phyloP scores from a whole-genome alignment of 441 rosid species.

The Brassica balearica region DNA sequence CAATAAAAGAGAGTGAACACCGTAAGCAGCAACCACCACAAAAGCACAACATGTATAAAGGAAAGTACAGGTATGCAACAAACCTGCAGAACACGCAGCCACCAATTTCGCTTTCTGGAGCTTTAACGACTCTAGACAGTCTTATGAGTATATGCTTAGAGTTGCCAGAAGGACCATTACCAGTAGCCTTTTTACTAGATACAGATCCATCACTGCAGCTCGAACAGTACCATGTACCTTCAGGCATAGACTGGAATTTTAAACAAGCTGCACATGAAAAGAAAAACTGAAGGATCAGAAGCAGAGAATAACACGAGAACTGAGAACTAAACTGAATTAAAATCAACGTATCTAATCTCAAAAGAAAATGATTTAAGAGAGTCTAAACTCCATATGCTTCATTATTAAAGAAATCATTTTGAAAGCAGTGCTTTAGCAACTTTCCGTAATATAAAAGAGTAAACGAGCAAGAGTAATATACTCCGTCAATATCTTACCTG shows the following conservation, averaged over 20 bases:
- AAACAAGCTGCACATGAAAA: conserved; percentile 75
- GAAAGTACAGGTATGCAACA: conserved; percentile 40
- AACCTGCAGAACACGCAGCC: conserved; percentile 98
- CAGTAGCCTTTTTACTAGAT: conserved; percentile 51
- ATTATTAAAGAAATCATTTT: neutral
- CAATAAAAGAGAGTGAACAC: neutral
- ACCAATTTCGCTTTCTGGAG: conserved; percentile 81
- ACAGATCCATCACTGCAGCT: conserved; percentile 64
- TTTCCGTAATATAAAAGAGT: conserved; percentile 5
- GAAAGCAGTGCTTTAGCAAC: neutral
- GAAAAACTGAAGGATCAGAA: conserved; percentile 26
- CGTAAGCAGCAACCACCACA: neutral
- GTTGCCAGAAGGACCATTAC: conserved; percentile 48
- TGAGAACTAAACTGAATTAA: neutral
- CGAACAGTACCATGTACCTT: conserved; percentile 81
- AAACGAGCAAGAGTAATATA: conserved; percentile 31
- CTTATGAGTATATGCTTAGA: conserved; percentile 64
- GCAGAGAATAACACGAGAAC: neutral
- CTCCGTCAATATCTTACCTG: conserved; percentile 45
- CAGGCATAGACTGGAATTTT: conserved; percentile 65
- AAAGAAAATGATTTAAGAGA: conserved; percentile 7
- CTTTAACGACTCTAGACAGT: conserved; percentile 71
- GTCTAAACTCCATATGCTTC: neutral
- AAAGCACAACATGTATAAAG: too few species aligned
- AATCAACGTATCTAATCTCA: neutral